Evolutionary conservation across 768 basidiomycete species (phyloP), one percentile per base, ranked within the genome.

Genomic region (Leccinum ochraceum): DNA sequence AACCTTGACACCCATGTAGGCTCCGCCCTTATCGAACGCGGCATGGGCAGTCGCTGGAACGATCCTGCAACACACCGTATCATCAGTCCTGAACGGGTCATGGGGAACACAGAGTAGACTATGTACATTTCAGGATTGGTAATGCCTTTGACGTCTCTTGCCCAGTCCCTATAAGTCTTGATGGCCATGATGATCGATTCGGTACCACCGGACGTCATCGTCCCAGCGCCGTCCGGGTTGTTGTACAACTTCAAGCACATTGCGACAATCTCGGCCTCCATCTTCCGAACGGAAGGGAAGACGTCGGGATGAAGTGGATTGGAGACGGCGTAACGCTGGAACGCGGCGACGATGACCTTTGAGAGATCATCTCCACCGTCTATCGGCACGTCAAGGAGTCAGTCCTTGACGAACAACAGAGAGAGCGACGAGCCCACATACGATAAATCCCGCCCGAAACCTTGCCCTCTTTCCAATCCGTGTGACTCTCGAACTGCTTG

Each of bases 161-260:
- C 96, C 92, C 95, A 97, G 64, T 98, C 95, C 14, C 94, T 84
- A 70, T 99, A 87, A 0, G 95, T 91, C 79, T 98, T 98, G 65
- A 94, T 82, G 2, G 94, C 87, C 94, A 98, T 95, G 53, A 99
- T 79, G 66, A 98, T 98, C 22, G 90, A 92, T 72, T 99, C 96
- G 0, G 96, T 99, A 6, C 96, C 96, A 14, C 96, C 96, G 0
- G 90, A 90, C 1, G 96, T 99, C 75, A 95, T 98, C 6, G 87
- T 88, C 13, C 96, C 96, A 11, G 94, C 92, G 16, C 94, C 94
- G 53, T 83, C 77, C 1, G 94, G 90, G 63, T 89, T 87, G 69
- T 92, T 87, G 78, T 90, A 98, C 80, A 95, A 80, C 59, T 83
- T 82, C 52, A 96, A 79, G 62, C 88, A 90, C 89, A 94, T 94